Evolutionary conservation across 2,329 filamentous ascomycete genomes (phyloP).

Genomic region (Cladosporium cucumerinum): DNA sequence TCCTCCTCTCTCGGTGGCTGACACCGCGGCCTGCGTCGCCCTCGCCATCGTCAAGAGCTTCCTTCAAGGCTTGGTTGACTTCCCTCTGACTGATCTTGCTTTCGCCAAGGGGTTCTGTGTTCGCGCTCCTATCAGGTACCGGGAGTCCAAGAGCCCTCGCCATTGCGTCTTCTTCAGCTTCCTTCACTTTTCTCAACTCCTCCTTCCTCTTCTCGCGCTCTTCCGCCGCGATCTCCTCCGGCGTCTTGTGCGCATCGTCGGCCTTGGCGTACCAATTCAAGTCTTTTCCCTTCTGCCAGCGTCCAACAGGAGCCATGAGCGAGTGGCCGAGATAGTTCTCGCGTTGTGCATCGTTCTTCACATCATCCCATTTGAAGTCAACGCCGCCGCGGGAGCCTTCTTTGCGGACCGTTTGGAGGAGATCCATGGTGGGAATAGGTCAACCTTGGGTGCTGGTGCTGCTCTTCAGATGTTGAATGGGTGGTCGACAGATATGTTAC

Average conservation of each 20-base stretch:
- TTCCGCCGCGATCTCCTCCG: slow-evolving; percentile 52
- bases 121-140: slow-evolving; percentile 62
- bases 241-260: slow-evolving; percentile 49
- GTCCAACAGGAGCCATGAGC: slow-evolving; percentile 81
- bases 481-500: not conserved
- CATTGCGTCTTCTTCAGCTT: slow-evolving; percentile 90
- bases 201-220: slow-evolving; percentile 67
- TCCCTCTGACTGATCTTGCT: slow-evolving; percentile 49
- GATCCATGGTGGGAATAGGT: slow-evolving; percentile 66
- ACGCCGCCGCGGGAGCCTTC: slow-evolving; percentile 83
- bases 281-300: slow-evolving; percentile 80
- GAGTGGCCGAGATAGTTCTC: slow-evolving; percentile 91
- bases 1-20: slow-evolving; percentile 25
- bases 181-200: slow-evolving; percentile 78
- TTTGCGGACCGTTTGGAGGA: slow-evolving; percentile 89
- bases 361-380: slow-evolving; percentile 96
- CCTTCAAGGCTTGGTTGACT: slow-evolving; percentile 53
- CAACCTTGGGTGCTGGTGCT: too few relatives aligned
- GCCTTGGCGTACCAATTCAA: slow-evolving; percentile 63
- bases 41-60: slow-evolving; percentile 42
- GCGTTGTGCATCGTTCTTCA: slow-evolving; percentile 79
- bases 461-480: not conserved
- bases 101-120: slow-evolving; percentile 58
- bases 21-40: slow-evolving; percentile 27
- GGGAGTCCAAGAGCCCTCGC: slow-evolving; percentile 78